Base-by-base conservation (phyloP, 139 green algal genomes). In the Raphidocelis subcapitata region DNA sequence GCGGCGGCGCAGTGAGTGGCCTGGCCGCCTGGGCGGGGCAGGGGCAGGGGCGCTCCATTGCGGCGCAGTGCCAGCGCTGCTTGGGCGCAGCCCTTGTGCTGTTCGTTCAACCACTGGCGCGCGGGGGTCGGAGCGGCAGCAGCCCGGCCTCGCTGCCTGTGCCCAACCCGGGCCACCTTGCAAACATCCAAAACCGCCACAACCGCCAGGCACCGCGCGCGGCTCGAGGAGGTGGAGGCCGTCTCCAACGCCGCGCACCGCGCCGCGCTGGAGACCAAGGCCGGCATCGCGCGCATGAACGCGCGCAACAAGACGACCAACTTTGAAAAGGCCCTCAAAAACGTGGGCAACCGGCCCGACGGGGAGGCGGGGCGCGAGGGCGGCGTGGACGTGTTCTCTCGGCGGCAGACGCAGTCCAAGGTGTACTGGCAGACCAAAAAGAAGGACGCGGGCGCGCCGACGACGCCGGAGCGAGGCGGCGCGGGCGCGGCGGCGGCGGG, bases 341-440 rank as follows among this genome's bases (percentile, higher is more conserved):
- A 67, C 33, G 36, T 32, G 21, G 62, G 62, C 62, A 67, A 63
- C 49, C 60, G 44, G 29, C 46, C 44, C 66, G 61, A 72, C 3
- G 47, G 32, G 20, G 29, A 49, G 12, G 15, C 28, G 18, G 33
- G 47, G 32, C 24, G 47, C 18, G 66, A 4, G 29, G 31, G 66
- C 35, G 33, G 33, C 31, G 47, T n/a, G 20, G 69, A 67, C 23
- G 69, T 75, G 37, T 67, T 67, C 47, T 41, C 35, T 21, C 31
- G 69, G 44, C 56, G 69, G 21, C 56, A 75, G 55, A 75, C 56
- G 26, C 67, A 74, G 55, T 66, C 55, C 67, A 74, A 66, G 67
- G 67, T 74, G 54, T 75, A 75, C 57, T 75, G 69, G 69, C 32
- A 26, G 28, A 72, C 66, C 28, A 31, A 32, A 20, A 63, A 54